Conservation (phyloP, 257 asterid species). For the Lantana camara region DNA sequence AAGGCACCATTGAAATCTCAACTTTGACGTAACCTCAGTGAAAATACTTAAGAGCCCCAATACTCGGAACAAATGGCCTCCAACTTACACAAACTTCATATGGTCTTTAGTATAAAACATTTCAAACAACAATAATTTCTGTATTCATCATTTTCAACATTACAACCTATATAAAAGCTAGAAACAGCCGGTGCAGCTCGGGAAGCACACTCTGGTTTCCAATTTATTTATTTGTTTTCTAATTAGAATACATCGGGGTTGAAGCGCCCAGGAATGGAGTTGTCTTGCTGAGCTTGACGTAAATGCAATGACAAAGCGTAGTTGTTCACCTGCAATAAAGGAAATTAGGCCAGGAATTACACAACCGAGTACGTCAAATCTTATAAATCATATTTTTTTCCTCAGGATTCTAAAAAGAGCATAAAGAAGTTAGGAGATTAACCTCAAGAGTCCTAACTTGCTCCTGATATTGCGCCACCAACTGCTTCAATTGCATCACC, state of each 20-base stretch:
- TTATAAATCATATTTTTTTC: too few species aligned
- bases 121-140: neutral
- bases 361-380: too few species aligned
- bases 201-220: neutral
- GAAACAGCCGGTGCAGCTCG: conserved; percentile 7
- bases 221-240: neutral
- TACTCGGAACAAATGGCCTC: conserved; percentile 18
- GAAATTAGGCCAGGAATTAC: neutral
- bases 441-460: conserved; percentile 81
- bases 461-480: conserved; percentile 68
- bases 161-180: conserved; percentile 7
- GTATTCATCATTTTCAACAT: conserved; percentile 13
- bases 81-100: neutral
- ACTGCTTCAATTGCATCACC: conserved; percentile 70
- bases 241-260: conserved; percentile 66
- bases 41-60: conserved; percentile 6
- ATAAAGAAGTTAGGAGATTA: conserved; percentile 7
- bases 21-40: neutral
- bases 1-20: neutral
- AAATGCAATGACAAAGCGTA: conserved; percentile 69
- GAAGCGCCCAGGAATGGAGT: conserved; percentile 57
- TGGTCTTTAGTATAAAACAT: neutral
- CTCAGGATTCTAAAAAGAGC: too few species aligned
- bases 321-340: conserved; percentile 61
- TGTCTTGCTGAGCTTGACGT: conserved; percentile 64